Evolutionary conservation across 768 basidiomycete genomes (phyloP).

Genomic region (Daedaleopsis nitida): DNA sequence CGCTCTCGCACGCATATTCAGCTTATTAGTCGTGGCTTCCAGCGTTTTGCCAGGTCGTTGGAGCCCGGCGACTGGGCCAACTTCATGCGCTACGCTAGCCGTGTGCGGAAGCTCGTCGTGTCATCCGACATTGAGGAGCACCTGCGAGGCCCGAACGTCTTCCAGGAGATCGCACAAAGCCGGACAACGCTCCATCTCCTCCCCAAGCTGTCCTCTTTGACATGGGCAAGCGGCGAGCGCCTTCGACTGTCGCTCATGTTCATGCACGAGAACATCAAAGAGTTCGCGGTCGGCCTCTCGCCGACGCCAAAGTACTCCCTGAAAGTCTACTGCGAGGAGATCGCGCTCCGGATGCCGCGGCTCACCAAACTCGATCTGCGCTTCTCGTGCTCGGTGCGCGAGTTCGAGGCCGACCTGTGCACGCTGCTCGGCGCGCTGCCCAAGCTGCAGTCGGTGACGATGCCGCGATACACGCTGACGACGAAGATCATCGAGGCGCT

Average conservation of each 20-base stretch:
- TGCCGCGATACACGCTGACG: constrained; percentile 57
- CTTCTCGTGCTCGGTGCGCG: constrained; percentile 40
- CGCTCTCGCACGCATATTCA: background rate
- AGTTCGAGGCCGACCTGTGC: constrained; percentile 44
- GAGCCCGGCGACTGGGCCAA: constrained; percentile 56
- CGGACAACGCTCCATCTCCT: constrained; percentile 54
- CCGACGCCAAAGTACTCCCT: constrained; percentile 37
- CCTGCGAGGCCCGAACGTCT: constrained; percentile 34
- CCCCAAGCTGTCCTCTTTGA: constrained; percentile 53
- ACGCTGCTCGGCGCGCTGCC: constrained; percentile 42
- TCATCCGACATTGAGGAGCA: background rate
- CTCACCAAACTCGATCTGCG: constrained; percentile 50
- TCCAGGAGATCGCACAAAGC: constrained; percentile 60
- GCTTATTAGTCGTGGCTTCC: background rate
- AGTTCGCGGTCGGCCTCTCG: constrained; percentile 31
- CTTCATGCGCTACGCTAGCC: constrained; percentile 51
- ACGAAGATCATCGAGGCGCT: constrained; percentile 46
- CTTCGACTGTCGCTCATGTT: constrained; percentile 50
- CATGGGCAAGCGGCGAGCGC: constrained; percentile 42
- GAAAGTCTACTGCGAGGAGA: constrained; percentile 36
- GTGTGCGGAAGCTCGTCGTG: constrained; percentile 25
- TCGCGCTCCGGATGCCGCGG: constrained; percentile 53
- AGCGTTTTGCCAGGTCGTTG: constrained; percentile 34
- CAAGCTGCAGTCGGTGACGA: constrained; percentile 47
- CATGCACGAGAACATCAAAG: constrained; percentile 55